Base-by-base conservation (phyloP, 768 basidiomycete species). In the Tricholoma terreum region DNA sequence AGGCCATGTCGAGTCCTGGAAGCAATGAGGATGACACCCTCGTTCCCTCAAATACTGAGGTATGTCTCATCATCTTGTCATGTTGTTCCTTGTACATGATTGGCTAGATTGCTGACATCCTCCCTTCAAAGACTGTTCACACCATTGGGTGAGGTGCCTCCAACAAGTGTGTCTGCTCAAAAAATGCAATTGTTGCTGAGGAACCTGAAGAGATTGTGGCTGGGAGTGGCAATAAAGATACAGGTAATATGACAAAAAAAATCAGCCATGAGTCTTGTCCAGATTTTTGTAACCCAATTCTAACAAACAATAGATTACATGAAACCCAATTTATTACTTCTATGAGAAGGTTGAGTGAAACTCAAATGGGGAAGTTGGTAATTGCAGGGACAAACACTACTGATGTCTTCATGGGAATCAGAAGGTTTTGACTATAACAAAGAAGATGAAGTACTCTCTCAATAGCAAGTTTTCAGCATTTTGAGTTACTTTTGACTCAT, bases 301-400 rank as follows among this genome's bases (percentile, higher is more conserved):
- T n/a, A n/a, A n/a, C n/a, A n/a, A 35, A 33, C 33, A 12, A 36
- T 3, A 40, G 40, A 19, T 4, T 1, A 56, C 33, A 9, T 2
- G 11, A 27, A 61, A 62, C 42, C 62, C 64, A 2, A 63, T 67
- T 33, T 65, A 65, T 55, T 36, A 54, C 48, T 67, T 65, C 38
- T 65, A 67, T 52, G 55, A 67, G 27, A 6, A 7, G 9, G 58
- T 59, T 10, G 30, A 33, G 9, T 33, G 31, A 3, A 56, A 63
- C 38, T 33, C 54, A 4, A 30, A 55, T 2, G 64, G 65, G 6
- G 34, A 24, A 5, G 12, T 49, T 15, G 56, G 64, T 12, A 52
- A 58, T 12, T n/a, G 22, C 45, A 14, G 64, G 65, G 60, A 65
- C 58, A 63, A 58, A 34, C 64, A 67, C 54, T 67, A 60, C 58